A percentile compares a stretch with the other conserved stretches of the same genome.
Conservation (phyloP, 495 filamentous ascomycete genomes). For the Hypoxylon crocopeplum region DNA sequence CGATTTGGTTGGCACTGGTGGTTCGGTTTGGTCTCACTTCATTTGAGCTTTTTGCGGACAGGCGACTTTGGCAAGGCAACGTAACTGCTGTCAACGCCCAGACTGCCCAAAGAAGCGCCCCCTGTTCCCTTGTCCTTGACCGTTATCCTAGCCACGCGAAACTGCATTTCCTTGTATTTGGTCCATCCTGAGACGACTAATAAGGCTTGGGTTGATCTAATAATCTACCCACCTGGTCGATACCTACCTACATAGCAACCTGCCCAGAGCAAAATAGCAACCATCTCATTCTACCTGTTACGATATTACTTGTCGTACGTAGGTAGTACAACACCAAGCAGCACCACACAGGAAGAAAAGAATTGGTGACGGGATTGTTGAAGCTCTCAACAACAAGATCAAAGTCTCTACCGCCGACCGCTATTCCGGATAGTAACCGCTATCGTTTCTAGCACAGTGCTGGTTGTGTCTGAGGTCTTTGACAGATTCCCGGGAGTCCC, state of each 20-base stretch:
- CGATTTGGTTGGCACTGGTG: slow-evolving; percentile 23
- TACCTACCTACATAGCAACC: slow-evolving; percentile 22
- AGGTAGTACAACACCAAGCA: slow-evolving; percentile 19
- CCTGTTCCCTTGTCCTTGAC: slow-evolving; percentile 22
- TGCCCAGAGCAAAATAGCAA: slow-evolving; percentile 48
- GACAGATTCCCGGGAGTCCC: slow-evolving; percentile 11
- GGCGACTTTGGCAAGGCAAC: slow-evolving; percentile 24
- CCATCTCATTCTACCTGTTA: slow-evolving; percentile 37
- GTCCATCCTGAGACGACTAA: slow-evolving; percentile 37
- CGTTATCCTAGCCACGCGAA: slow-evolving; percentile 33
- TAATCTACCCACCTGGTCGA: slow-evolving; percentile 8
- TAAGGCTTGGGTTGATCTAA: slow-evolving; percentile 25
- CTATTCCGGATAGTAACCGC: background rate
- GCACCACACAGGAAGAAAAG: slow-evolving; percentile 6
- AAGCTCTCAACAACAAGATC: no score
- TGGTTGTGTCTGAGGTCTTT: slow-evolving; percentile 6
- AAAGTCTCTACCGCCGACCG: no score
- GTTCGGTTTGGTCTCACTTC: slow-evolving; percentile 19
- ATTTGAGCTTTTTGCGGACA: slow-evolving; percentile 19
- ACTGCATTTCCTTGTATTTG: slow-evolving; percentile 33
- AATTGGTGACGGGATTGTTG: no score
- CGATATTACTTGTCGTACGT: slow-evolving; percentile 9
- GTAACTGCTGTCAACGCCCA: slow-evolving; percentile 23
- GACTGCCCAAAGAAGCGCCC: slow-evolving; percentile 9
- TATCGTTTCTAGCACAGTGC: slow-evolving; percentile 7